These are phyloP conservation scores for Crithidia sp. DNA, from an alignment of 208 protist genomes.

Conservation along the genomic window DNA sequence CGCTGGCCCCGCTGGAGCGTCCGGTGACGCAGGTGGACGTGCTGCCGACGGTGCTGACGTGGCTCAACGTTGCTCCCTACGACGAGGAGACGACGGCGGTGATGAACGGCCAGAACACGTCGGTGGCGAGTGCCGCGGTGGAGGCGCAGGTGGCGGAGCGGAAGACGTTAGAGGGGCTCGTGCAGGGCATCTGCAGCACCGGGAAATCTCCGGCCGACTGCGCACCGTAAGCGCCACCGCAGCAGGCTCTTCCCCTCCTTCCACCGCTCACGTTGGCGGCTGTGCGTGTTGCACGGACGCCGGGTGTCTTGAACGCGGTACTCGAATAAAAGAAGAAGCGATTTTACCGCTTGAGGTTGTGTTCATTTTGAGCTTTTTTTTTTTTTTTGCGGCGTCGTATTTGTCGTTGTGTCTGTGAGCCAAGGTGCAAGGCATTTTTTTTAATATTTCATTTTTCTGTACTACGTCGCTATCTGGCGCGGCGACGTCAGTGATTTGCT, in stretches of 20 bases:
- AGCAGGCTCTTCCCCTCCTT: background rate
- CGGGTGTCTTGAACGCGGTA: no score
- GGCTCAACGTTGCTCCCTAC: slow-evolving; percentile 70
- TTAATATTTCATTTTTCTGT: no score
- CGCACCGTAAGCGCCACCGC: background rate
- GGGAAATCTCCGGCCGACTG: slow-evolving; percentile 54
- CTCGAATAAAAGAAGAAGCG: no score
- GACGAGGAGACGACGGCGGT: slow-evolving; percentile 50
- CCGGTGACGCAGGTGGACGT: slow-evolving; percentile 74
- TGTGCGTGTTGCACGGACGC: no score
- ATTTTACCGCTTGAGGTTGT: no score
- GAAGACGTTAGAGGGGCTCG: slow-evolving; percentile 45
- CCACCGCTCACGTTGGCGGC: background rate
- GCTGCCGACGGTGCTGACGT: slow-evolving; percentile 72
- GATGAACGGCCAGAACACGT: slow-evolving; percentile 38
- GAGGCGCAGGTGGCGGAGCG: slow-evolving; percentile 35
- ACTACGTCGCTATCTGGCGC: no score
- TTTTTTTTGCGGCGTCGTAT: no score
- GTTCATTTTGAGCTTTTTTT: no score
- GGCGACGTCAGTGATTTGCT: no score
- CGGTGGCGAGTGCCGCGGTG: slow-evolving; percentile 27
- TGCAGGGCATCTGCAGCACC: slow-evolving; percentile 74
- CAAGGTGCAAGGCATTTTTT: no score
- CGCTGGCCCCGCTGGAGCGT: slow-evolving; percentile 42
- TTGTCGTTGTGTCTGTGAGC: no score